phyloP scores from a whole-genome alignment of 2,329 filamentous ascomycete genomes.

The Cordyceps pruinosa region DNA sequence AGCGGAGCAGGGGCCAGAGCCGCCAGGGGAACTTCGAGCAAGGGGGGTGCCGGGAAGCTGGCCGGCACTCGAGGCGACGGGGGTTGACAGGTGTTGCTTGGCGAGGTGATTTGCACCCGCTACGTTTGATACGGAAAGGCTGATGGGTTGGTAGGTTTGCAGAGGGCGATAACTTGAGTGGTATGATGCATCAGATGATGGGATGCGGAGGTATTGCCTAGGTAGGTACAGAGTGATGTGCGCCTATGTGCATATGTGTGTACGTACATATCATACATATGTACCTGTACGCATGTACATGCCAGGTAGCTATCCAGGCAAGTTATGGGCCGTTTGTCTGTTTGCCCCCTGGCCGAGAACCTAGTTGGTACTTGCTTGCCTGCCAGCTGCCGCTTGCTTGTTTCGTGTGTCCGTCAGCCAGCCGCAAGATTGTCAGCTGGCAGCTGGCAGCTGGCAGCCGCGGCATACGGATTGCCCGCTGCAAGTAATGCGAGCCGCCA shows the following conservation, averaged over 20 bases:
- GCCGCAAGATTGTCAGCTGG: neutral
- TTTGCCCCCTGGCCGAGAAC: neutral
- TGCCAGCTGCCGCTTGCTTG: neutral
- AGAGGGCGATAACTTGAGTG: too few species aligned
- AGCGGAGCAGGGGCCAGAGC: neutral
- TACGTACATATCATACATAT: too few species aligned
- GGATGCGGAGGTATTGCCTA: too few species aligned
- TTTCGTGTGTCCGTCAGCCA: neutral
- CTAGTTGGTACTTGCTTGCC: neutral
- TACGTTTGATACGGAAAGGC: neutral
- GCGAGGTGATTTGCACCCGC: neutral
- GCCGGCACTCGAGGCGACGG: neutral
- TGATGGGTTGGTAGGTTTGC: too few species aligned
- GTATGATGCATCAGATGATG: too few species aligned
- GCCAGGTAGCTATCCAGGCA: too few species aligned
- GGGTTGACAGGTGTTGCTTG: neutral
- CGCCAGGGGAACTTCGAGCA: slow-evolving; percentile 1
- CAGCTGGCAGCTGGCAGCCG: neutral
- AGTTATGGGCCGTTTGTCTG: neutral
- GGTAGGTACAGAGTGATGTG: too few species aligned
- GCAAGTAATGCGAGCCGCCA: too few species aligned
- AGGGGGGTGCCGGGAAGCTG: neutral
- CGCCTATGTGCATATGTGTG: too few species aligned
- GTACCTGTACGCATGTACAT: neutral
- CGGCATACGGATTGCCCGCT: neutral